Evolutionary conservation across 2,329 filamentous ascomycete genomes (phyloP).

Genomic region (Elsinoe arachidis): DNA sequence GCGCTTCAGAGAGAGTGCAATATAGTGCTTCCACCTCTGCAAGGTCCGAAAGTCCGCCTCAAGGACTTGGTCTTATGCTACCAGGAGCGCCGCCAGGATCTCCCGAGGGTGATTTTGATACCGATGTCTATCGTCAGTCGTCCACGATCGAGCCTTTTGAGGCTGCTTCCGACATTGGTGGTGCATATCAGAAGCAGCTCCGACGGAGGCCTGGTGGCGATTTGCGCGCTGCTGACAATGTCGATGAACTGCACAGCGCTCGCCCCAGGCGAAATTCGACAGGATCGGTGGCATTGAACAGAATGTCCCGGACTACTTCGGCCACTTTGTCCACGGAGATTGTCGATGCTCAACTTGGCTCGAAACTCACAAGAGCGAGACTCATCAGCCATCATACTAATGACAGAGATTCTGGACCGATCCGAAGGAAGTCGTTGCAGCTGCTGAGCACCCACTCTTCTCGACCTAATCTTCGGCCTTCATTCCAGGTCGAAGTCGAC

Average conservation of each 20-base stretch:
- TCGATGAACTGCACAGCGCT: slow-evolving; percentile 35
- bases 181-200: slow-evolving; percentile 30
- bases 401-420: background rate
- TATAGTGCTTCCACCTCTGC: slow-evolving; percentile 2
- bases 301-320: slow-evolving; percentile 9
- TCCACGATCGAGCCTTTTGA: slow-evolving; percentile 5
- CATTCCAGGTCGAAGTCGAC: slow-evolving; percentile 82
- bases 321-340: slow-evolving; percentile 12
- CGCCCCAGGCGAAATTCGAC: slow-evolving; percentile 39
- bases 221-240: slow-evolving; percentile 38
- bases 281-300: slow-evolving; percentile 26
- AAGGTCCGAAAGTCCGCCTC: slow-evolving; percentile 4
- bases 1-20: background rate
- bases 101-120: background rate
- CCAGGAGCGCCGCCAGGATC: background rate
- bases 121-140: background rate
- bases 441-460: slow-evolving; percentile 46
- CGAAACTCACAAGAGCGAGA: background rate
- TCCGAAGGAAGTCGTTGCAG: slow-evolving; percentile 12
- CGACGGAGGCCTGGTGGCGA: slow-evolving; percentile 42
- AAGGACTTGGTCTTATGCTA: slow-evolving; percentile 6
- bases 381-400: slow-evolving; percentile 13
- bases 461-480: slow-evolving; percentile 50
- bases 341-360: slow-evolving; percentile 6
- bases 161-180: background rate